phyloP scores from a whole-genome alignment of 2,329 filamentous ascomycete genomes.

The Tricladium varicosporioides region DNA sequence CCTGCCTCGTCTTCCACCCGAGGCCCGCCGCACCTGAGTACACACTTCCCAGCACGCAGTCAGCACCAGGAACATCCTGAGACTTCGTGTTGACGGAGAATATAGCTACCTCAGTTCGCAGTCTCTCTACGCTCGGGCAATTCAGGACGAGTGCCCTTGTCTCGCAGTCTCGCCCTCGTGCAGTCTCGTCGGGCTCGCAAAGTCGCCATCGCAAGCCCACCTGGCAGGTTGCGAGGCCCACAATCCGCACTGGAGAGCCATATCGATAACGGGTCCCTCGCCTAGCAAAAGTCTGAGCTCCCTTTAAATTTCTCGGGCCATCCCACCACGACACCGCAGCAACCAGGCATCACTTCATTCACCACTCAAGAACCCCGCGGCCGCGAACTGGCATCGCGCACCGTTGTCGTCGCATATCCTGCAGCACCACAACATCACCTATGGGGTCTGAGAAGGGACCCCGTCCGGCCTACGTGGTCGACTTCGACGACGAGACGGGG shows the following conservation, averaged over 20 bases:
- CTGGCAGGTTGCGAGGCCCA: background rate
- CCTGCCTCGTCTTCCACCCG: background rate
- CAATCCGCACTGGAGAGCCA: background rate
- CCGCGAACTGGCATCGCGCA: conserved; percentile 18
- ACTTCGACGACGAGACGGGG: conserved; percentile 27
- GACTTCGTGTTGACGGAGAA: too few relatives aligned
- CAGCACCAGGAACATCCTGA: too few relatives aligned
- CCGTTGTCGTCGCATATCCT: conserved; percentile 1
- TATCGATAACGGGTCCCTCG: conserved; percentile 7
- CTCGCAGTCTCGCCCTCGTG: background rate
- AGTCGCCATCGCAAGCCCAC: background rate
- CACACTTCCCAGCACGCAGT: background rate
- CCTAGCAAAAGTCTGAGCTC: conserved; percentile 9
- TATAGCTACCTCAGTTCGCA: too few relatives aligned
- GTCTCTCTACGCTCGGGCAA: too few relatives aligned
- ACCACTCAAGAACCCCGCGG: conserved; percentile 7
- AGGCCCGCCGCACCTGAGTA: background rate
- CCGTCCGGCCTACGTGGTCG: conserved; percentile 28
- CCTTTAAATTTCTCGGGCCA: conserved; percentile 2
- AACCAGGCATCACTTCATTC: conserved; percentile 1
- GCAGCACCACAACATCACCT: background rate
- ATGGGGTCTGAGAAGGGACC: conserved; percentile 18
- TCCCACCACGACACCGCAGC: conserved; percentile 5
- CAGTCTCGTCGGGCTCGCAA: background rate
- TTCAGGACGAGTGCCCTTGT: too few relatives aligned